These are phyloP conservation scores for Apiotrichum mycotoxinovorans DNA, from an alignment of 1,284 basidiomycete species.

Conservation along the genomic window DNA sequence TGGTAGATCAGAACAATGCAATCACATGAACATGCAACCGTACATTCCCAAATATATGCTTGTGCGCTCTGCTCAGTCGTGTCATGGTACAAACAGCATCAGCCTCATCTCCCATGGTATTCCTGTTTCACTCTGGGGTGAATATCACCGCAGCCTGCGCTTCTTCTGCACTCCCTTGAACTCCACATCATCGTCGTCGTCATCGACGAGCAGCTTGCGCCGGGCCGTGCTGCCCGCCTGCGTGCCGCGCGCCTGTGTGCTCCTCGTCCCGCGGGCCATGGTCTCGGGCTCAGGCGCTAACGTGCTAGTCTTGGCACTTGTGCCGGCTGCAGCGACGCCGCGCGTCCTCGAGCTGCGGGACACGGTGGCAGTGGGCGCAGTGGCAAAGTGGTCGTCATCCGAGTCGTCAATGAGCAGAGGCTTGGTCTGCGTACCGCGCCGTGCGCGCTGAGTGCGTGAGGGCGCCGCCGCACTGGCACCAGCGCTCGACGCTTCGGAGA, in stretches of 20 bases:
- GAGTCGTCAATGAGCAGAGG: slow-evolving; percentile 28
- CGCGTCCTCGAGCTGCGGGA: slow-evolving; percentile 2
- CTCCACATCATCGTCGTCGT: slow-evolving; percentile 24
- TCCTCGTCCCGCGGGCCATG: background rate
- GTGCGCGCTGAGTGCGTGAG: slow-evolving; percentile 8
- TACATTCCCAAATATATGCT: background rate
- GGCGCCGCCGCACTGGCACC: slow-evolving; percentile 6
- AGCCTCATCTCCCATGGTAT: background rate
- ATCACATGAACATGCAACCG: background rate
- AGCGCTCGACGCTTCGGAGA: slow-evolving; percentile 26
- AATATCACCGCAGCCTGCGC: slow-evolving; percentile 19
- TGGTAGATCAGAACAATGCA: too few species aligned
- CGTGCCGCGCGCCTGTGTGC: background rate
- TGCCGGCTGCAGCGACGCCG: background rate
- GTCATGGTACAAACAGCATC: background rate
- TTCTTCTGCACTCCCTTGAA: slow-evolving; percentile 28
- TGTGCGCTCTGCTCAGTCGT: too few species aligned
- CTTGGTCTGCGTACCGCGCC: slow-evolving; percentile 1
- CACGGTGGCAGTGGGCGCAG: background rate
- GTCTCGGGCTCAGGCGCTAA: background rate
- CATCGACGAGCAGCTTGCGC: slow-evolving; percentile 16
- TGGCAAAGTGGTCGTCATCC: slow-evolving; percentile 20
- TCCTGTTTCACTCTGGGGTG: too few species aligned
- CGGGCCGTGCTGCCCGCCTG: background rate
- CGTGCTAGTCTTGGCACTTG: slow-evolving; percentile 2